Base-by-base conservation (phyloP, 2,329 filamentous ascomycete species). In the Scedosporium aurantiacum region DNA sequence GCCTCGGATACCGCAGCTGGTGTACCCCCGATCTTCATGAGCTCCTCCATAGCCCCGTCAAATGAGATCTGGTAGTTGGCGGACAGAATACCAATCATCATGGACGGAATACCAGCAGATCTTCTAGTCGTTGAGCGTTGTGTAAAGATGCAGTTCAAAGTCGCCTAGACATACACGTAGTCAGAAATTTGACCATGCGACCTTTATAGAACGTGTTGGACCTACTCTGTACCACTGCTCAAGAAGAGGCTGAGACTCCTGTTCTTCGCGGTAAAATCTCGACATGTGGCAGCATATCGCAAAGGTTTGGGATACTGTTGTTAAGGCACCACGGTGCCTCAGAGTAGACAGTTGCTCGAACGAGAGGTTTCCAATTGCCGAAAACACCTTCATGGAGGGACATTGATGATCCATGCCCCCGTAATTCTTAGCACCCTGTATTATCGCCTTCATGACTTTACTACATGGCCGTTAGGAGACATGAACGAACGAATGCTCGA, bases 261-360 rank as follows among this genome's bases (percentile, higher is more conserved):
- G 64, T 16, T 65, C 62, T 25, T 70, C 63, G 40, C 72, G 71
- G 23, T 78, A 71, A 32, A 83, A 79, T 58, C 82, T 79, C 7
- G 82, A 73, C 72, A 85, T 68, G 75, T 87, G 79, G 64, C 93
- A 97, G 68, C 91, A 95, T 27, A 83, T 80, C 1, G 85, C 82
- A 72, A 97, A 97, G 0, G 92, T 96, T 60, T 91, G 85, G 0
- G 93, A 89, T 1, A 97, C 94, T 0, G 93, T 93, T 0, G 91
- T 94, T 69, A 97, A 96, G 5, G 94, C 94, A 62, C 94, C 94
- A 62, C 94, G 83, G 72, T 99, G 94, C 47, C 94, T 84, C 32
- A 99, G 78, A 60, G 84, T 89, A 0, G 90, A 85, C 7, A 99
- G 79, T 69, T 99, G 90, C 2, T 83, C 83, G 69, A 97, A 96